Base-by-base conservation (phyloP, 352 stramenopile genomes). In the Phytophthora citrophthora region DNA sequence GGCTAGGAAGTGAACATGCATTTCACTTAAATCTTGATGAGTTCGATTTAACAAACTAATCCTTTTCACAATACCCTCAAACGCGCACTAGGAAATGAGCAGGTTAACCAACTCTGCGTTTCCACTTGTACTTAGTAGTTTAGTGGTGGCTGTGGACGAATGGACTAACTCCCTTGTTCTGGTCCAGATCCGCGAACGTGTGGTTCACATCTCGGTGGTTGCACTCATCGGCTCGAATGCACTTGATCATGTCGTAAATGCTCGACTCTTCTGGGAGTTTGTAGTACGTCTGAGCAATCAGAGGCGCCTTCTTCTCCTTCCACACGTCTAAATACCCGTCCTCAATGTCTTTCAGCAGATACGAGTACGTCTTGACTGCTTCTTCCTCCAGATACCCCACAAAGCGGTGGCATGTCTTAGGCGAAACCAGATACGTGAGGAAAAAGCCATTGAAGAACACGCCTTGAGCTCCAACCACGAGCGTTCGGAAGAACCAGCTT, bases 311-410 rank as follows among this genome's bases (percentile, higher is more conserved):
- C 43, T 80, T 65, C 32, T 82, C 69, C 52, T 80, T 81, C 92
- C 92, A 97, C 7, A 46, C 57, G 1, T 72, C 51, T 29, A 97
- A 62, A 40, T 97, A 76, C 6, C 71, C 89, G 27, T 83, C 74
- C 13, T 97, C 76, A 48, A 98, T 97, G 47, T 91, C 91, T 40
- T 90, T 60, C 50, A 98, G 78, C 54, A 97, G 80, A 16, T 86
- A 92, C 10, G 93, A 96, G 76, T 98, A 98, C 1, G 91, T 97
- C 46, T 89, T 77, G 24, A 92, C 90, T 13, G 90, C 92, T 66
- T 98, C 84, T 71, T 97, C 91, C 61, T 98, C 93, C 16, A 98
- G 66, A 70, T 97, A 97, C 6, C 92, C 92, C 11, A 98, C 93
- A 46, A 97, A 95, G 54, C 91, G 88, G 62, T 98, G 93, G 59